phyloP scores from a whole-genome alignment of 371 early-diverging fungal genomes.

The Lichtheimia ornata region DNA sequence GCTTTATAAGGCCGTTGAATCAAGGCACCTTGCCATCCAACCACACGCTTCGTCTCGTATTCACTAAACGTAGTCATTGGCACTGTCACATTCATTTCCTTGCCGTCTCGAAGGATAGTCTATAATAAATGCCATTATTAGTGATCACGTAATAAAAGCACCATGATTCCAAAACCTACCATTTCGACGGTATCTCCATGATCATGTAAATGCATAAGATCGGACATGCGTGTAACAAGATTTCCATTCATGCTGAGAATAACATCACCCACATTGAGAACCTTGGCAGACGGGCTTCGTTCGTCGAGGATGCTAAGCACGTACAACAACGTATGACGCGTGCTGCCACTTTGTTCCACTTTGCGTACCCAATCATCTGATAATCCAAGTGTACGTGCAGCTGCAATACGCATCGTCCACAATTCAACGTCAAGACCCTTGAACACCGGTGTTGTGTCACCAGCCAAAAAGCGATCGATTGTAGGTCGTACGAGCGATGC shows the following conservation, averaged over 20 bases:
- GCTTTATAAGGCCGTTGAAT: constrained; percentile 82
- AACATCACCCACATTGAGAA: constrained; percentile 81
- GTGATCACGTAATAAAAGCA: background rate
- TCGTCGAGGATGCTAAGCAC: constrained; percentile 63
- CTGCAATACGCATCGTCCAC: constrained; percentile 77
- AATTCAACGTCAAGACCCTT: constrained; percentile 73
- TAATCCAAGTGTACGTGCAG: constrained; percentile 81
- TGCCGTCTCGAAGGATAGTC: constrained; percentile 63
- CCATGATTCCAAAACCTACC: constrained; percentile 22
- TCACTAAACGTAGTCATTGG: constrained; percentile 58
- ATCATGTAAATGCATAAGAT: constrained; percentile 52
- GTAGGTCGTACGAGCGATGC: constrained; percentile 38
- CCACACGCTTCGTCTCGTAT: constrained; percentile 59
- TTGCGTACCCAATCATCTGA: constrained; percentile 75
- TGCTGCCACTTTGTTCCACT: constrained; percentile 65
- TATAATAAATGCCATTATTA: constrained; percentile 6
- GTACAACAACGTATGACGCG: constrained; percentile 69
- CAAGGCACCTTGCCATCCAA: constrained; percentile 87
- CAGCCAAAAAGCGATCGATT: constrained; percentile 35
- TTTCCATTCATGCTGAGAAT: constrained; percentile 78
- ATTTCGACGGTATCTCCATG: constrained; percentile 37
- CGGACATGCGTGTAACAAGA: constrained; percentile 69
- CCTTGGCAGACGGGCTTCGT: constrained; percentile 55
- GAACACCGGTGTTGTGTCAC: constrained; percentile 39
- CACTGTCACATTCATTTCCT: constrained; percentile 46